Evolutionary conservation across 208 protist species (phyloP).

Genomic region (Leishmania tropica): DNA sequence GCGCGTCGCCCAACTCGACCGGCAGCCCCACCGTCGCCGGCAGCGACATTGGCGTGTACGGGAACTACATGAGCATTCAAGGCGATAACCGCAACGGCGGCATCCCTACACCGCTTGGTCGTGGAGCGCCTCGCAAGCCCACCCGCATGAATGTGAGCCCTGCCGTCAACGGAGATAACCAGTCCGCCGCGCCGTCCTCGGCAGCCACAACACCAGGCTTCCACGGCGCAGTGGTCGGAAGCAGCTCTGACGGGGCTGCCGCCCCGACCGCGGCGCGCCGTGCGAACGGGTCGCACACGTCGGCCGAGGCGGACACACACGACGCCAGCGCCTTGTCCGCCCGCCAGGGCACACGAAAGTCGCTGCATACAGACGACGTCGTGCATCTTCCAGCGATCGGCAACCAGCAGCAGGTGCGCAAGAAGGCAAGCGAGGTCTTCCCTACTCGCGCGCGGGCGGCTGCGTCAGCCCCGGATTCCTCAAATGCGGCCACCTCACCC

Average conservation of each 20-base stretch:
- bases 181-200: background rate
- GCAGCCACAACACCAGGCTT: background rate
- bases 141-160: background rate
- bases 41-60: slow-evolving; percentile 1
- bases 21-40: background rate
- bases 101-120: background rate
- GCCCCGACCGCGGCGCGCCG: background rate
- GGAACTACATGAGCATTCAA: background rate
- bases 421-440: background rate
- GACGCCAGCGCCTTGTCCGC: background rate
- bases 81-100: slow-evolving; percentile 1
- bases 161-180: background rate
- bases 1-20: background rate
- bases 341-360: slow-evolving; percentile 4
- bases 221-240: background rate
- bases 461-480: slow-evolving; percentile 6
- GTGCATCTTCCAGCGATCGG: slow-evolving; percentile 10
- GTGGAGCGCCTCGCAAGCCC: slow-evolving; percentile 9
- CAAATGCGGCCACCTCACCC: background rate
- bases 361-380: slow-evolving; percentile 1
- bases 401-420: slow-evolving; percentile 1
- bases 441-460: slow-evolving; percentile 8
- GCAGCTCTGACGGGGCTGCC: background rate
- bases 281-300: background rate
- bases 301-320: background rate